Evolutionary conservation across 129 eudicot genomes (phyloP).

Genomic region (Artemisia annua): DNA sequence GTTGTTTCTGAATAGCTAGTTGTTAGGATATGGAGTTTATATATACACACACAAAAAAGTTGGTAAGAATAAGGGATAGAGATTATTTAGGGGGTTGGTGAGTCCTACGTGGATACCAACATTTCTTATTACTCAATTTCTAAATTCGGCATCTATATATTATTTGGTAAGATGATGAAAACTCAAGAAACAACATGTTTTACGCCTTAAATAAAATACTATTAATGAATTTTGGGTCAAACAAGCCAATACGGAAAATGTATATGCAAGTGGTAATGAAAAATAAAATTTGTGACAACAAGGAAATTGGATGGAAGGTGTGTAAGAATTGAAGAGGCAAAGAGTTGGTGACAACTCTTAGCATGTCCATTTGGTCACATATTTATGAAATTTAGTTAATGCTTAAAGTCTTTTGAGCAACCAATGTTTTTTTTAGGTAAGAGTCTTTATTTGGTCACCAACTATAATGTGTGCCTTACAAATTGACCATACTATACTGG

Average conservation of each 20-base stretch:
- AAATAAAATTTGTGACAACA: background rate
- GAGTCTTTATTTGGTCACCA: background rate
- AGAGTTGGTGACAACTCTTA: constrained; percentile 24
- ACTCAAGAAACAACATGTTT: background rate
- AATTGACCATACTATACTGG: no score
- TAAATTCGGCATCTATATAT: background rate
- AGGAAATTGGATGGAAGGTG: constrained; percentile 22
- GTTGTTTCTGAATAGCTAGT: background rate
- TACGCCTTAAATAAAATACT: no score
- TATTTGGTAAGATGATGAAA: no score
- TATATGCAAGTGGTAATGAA: constrained; percentile 15
- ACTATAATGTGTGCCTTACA: background rate
- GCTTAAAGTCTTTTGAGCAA: constrained; percentile 5
- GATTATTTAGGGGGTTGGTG: constrained; percentile 39
- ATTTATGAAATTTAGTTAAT: background rate
- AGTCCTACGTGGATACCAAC: constrained; percentile 36
- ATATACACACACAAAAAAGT: constrained; percentile 22
- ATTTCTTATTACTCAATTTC: background rate
- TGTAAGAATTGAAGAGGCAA: background rate
- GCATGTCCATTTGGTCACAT: background rate
- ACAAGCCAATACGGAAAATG: no score
- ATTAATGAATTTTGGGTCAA: background rate
- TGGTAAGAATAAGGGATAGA: constrained; percentile 28
- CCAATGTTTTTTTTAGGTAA: constrained; percentile 1
- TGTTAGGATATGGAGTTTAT: constrained; percentile 17